Evolutionary conservation across 352 stramenopile species (phyloP), one percentile per base, ranked within the genome.

Genomic region (Salisapilia sapeloensis): DNA sequence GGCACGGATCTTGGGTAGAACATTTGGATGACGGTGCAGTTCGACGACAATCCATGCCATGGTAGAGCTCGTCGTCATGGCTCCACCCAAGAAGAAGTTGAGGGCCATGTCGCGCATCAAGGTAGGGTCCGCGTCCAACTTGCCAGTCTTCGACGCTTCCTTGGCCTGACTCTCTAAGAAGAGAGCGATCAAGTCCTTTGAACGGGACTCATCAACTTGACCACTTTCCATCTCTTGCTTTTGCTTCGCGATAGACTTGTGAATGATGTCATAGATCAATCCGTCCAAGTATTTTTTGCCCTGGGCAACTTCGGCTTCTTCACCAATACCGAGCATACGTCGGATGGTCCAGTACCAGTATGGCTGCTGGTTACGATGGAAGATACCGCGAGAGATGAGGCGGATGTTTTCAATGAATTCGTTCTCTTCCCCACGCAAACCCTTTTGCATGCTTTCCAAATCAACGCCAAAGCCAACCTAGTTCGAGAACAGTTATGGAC

Each of bases 21-120:
- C 52, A 11, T 70, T 33, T 10, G 72, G 75, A 38, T 90, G 50
- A 10, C 54, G 61, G 33, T 58, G 54, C 4, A 92, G 42, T 37
- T 62, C 58, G 35, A 77, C 65, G 17, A 90, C 52, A 4, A 82
- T 40, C 78, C 78, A 92, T 20, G 47, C 58, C 16, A 91, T 32
- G 18, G 70, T 71, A 33, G 33, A 54, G 1, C 70, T 64, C 1
- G 78, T 90, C 1, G 66, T 91, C 34, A 89, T 75, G 17, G 72
- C 59, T 3, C 72, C 78, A 12, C 59, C 76, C n/a, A 76, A 35
- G 19, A 92, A 42, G 29, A 92, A 67, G 8, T 55, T 59, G 5
- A 90, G 51, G 4, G 75, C 46, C 12, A 92, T 50, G 19, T 86
- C 64, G 7, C 53, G 38, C 16, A 92, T 44, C 28, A 71, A 69